Conservation (phyloP, 169 alveolate genomes). For the Miamiensis avidus region DNA sequence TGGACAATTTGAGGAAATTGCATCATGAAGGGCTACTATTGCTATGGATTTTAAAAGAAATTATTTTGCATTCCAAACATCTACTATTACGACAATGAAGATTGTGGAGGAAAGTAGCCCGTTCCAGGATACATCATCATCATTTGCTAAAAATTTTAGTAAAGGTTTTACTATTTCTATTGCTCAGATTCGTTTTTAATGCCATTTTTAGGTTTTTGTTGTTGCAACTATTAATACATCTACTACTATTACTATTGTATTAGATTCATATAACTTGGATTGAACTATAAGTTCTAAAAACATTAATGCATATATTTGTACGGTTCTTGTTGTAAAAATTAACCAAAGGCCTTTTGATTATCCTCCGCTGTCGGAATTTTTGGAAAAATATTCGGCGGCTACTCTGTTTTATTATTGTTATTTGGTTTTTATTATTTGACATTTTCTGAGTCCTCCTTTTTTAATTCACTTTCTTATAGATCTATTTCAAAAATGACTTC, state of each 20-base stretch:
- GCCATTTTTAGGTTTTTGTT: no score
- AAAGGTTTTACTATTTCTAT: not conserved
- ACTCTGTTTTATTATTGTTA: no score
- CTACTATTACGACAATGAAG: not conserved
- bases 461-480: no score
- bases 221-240: not conserved
- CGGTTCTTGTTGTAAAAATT: not conserved
- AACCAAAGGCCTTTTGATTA: not conserved
- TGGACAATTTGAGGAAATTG: no score
- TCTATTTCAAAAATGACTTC: no score
- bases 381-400: no score
- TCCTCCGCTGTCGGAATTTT: no score
- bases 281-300: not conserved
- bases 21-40: not conserved
- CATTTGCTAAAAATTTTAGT: not conserved
- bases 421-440: no score
- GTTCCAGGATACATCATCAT: no score
- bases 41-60: not conserved
- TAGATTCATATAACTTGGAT: not conserved
- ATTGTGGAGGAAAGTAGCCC: not conserved
- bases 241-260: not conserved
- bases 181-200: no score
- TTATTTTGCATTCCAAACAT: no score
- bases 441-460: no score
- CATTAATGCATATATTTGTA: not conserved